phyloP scores from a whole-genome alignment of 2,329 filamentous ascomycete species.

The Penicillium sp. region DNA sequence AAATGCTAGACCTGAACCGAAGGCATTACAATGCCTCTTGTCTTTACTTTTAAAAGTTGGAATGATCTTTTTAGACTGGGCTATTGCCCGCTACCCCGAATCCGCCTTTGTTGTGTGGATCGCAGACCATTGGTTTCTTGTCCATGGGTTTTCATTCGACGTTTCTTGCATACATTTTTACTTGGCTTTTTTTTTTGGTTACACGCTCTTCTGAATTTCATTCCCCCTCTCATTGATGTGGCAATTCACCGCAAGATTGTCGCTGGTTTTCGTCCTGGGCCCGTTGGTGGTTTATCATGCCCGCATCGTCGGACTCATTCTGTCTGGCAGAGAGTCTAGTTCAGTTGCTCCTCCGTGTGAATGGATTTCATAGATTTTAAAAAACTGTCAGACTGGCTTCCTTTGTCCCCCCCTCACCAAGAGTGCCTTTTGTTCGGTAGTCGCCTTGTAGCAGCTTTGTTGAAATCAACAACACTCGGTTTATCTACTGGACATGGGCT shows the following conservation, averaged over 20 bases:
- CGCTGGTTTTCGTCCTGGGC: constrained; percentile 4
- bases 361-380: neutral
- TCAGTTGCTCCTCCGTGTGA: constrained; percentile 1
- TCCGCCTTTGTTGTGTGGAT: constrained; percentile 3
- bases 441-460: neutral
- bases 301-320: constrained; percentile 2
- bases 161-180: neutral
- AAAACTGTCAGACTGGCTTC: neutral
- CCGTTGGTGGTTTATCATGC: constrained; percentile 1
- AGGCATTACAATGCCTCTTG: constrained; percentile 17
- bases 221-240: constrained; percentile 9
- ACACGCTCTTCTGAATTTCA: constrained; percentile 15
- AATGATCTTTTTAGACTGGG: constrained; percentile 3
- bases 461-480: no score
- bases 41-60: neutral
- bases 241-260: constrained; percentile 4
- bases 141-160: constrained; percentile 1
- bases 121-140: constrained; percentile 16
- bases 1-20: constrained; percentile 32
- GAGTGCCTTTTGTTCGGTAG: neutral
- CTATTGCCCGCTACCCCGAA: constrained; percentile 5
- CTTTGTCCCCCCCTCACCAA: neutral
- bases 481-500: no score
- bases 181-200: constrained; percentile 6
- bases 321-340: constrained; percentile 12